phyloP scores from a whole-genome alignment of 176 grass and related monocot genomes.

The Puya raimondii region DNA sequence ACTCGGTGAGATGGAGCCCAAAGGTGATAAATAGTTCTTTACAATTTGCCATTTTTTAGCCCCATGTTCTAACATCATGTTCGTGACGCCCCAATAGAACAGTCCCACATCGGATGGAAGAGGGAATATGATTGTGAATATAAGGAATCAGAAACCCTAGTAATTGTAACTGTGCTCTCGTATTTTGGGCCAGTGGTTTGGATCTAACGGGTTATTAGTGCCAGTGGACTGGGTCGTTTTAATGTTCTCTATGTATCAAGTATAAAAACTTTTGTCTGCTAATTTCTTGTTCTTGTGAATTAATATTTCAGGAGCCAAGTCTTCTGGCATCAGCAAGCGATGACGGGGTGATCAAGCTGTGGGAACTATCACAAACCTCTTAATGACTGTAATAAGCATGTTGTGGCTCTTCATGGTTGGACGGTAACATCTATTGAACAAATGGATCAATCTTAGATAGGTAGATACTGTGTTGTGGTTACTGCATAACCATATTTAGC shows the following conservation, averaged over 20 bases:
- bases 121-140: too few species aligned
- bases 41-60: not conserved
- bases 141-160: not conserved
- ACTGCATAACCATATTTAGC: too few species aligned
- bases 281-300: constrained; percentile 11
- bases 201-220: too few species aligned
- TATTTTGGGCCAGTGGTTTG: not conserved
- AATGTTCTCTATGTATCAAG: not conserved
- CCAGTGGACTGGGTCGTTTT: not conserved
- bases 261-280: not conserved
- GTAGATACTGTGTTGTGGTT: too few species aligned
- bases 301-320: constrained; percentile 41
- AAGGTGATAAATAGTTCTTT: constrained; percentile 35
- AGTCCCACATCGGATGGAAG: too few species aligned
- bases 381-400: not conserved
- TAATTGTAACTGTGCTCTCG: not conserved
- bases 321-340: constrained; percentile 77
- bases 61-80: too few species aligned
- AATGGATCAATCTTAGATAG: too few species aligned
- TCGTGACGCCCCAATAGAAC: too few species aligned
- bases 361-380: constrained; percentile 41
- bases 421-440: too few species aligned
- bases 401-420: not conserved
- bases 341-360: constrained; percentile 78
- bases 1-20: constrained; percentile 78